A percentile compares a stretch with the other conserved stretches of the same genome.
These are phyloP conservation scores for Acorus gramineus DNA, from an alignment of 106 monocot genomes.

Conservation along the genomic window DNA sequence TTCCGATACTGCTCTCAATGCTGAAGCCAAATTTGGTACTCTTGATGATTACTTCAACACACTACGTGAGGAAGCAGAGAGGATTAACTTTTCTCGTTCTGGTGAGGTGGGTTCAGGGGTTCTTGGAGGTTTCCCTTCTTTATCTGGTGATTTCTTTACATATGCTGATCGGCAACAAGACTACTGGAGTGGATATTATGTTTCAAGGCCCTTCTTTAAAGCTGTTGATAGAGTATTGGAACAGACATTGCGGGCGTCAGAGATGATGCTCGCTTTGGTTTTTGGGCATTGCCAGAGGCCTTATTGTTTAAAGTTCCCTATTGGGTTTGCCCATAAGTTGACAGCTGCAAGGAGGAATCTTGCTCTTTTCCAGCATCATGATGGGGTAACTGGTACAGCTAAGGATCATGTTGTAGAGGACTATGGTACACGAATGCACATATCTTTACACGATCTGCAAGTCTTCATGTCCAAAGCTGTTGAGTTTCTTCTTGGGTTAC, in stretches of 20 bases:
- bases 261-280: constrained; percentile 77
- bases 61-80: constrained; percentile 73
- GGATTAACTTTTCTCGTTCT: constrained; percentile 67
- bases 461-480: constrained; percentile 78
- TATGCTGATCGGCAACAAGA: constrained; percentile 93
- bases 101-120: constrained; percentile 77
- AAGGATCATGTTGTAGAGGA: constrained; percentile 88
- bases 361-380: constrained; percentile 97
- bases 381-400: constrained; percentile 95
- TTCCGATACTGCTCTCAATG: constrained; percentile 50
- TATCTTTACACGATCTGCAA: constrained; percentile 76
- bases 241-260: constrained; percentile 86
- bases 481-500: constrained; percentile 57
- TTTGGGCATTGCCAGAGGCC: constrained; percentile 70
- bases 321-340: constrained; percentile 76
- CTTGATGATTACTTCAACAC: constrained; percentile 87
- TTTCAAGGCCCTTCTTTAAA: constrained; percentile 96
- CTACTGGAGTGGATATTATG: constrained; percentile 99
- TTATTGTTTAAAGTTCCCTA: constrained; percentile 65
- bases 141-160: constrained; percentile 97
- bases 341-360: constrained; percentile 92
- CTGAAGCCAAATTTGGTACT: constrained; percentile 91
- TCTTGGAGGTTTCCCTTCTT: constrained; percentile 79
- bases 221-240: constrained; percentile 90
- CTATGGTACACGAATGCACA: constrained; percentile 85